Evolutionary conservation across 2,329 filamentous ascomycete species (phyloP).

Genomic region (Aureobasidium sp.): DNA sequence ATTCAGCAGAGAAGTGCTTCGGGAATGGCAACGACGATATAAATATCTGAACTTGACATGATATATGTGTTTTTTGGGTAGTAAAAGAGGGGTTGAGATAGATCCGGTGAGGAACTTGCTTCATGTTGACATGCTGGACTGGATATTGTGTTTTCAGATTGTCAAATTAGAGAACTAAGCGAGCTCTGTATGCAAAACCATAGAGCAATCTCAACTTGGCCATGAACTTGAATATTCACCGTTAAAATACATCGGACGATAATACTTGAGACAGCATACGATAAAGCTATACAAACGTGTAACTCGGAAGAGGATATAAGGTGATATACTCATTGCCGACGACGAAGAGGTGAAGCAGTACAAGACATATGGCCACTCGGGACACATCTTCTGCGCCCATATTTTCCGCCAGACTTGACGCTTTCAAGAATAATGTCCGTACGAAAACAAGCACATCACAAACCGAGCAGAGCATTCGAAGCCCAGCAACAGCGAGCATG

Average conservation of each 20-base stretch:
- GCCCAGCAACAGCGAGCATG: background rate
- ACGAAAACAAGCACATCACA: background rate
- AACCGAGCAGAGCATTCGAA: background rate
- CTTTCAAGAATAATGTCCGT: background rate
- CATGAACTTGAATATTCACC: no score
- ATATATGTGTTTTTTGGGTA: background rate
- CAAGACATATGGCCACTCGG: background rate
- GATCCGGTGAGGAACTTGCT: background rate
- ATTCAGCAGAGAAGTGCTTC: background rate
- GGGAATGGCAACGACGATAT: background rate
- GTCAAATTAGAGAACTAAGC: background rate
- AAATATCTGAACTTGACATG: background rate
- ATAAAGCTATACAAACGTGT: background rate
- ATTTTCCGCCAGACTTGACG: background rate
- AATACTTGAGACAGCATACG: background rate
- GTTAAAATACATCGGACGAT: no score
- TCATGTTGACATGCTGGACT: background rate
- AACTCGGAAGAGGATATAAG: background rate
- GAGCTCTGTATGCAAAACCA: accelerated
- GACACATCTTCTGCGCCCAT: background rate
- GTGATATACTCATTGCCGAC: background rate
- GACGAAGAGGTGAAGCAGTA: no score
- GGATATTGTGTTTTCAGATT: background rate
- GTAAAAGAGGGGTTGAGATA: background rate
- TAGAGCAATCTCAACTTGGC: no score